Base-by-base conservation (phyloP, 2,329 filamentous ascomycete genomes). In the Talaromyces sp. region DNA sequence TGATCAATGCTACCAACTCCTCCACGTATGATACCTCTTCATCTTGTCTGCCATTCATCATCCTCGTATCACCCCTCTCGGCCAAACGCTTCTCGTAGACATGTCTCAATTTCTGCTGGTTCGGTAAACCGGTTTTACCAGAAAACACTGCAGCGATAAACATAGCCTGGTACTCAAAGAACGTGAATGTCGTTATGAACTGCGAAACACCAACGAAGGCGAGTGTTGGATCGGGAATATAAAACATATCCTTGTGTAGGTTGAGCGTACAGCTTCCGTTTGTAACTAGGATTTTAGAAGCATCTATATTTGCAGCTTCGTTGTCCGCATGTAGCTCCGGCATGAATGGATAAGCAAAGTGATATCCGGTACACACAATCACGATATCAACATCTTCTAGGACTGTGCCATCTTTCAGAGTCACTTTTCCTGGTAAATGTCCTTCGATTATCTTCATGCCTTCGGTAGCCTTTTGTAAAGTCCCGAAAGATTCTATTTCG, bases 241-340 rank as follows among this genome's bases (percentile, higher is more conserved):
- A 89, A 66, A 87, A 89, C n/a, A 89, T 84, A 66, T 89, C 86
- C 59, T 83, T 83, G 74, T 89, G 83, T 1, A 89, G 73, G 62
- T 89, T 89, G 64, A 89, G 86, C 5, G 78, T 75, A 66, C 84
- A 81, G 13, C 78, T 78, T 1, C 86, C 86, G 41, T 88, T 83
- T 0, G 77, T 89, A 5, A 89, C 81, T 0, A 89, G 72, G 0
- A 83, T 69, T 0, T 67, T 73, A 0, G 82, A 77, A 37, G 78
- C 74, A 0, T 84, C 84, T 0, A 81, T 65, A 1, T 78, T 68
- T 0, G 76, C 70, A 0, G 72, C 55, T 0, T 70, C 71, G 11
- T 70, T 60, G 76, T 81, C 75, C 58, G 76, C 65, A 69, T 80
- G 80, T 17, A 80, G 74, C 7, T 81, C 69, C 0, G 74, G 67